Evolutionary conservation across 2,329 filamentous ascomycete species (phyloP), one percentile per base, ranked within the genome.

Genomic region (Phoma herbarum): DNA sequence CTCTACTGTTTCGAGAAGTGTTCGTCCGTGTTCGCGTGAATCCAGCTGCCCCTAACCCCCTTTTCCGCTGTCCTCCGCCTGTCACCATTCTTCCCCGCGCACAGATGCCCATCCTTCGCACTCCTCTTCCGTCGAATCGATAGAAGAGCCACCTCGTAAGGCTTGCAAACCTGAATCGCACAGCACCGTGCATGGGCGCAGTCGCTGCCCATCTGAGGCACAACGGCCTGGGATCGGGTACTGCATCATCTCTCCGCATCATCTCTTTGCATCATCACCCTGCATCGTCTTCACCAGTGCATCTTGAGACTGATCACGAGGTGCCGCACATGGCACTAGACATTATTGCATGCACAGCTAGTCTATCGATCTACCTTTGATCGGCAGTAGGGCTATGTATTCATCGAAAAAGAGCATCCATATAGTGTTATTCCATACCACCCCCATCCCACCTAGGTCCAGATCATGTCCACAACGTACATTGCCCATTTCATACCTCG

Each of bases 11-110:
- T 59, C 39, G 31, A 50, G 56, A 54, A 50, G 56, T 53, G 56
- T 59, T 59, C 56, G 50, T 23, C 56, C 56, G 56, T 46, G 41
- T 46, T 54, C 31, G 56, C 56, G n/a, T 48, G 37, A 23, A 14
- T 28, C 28, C 20, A 39, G 26, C 25, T 22, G 29, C 31, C 28
- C 41, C 56, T 59, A 59, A 37, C 50, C 50, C 56, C 56, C 49
- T 54, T 59, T 54, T 42, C 50, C 26, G 2, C 25, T 26, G 23
- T 35, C 10, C 56, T 54, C 56, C 50, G 50, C 41, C 25, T 33
- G 46, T 49, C 55, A 44, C 25, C 43, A 43, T 26, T 26, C 47
- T 47, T 52, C 43, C 48, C 55, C 49, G 37, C 49, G 48, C 55
- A 58, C 55, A 52, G 55, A 44, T 58, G 12, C 29, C 9, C 43